Conservation (phyloP, 306 rosid species). For the Prunus dulcis region DNA sequence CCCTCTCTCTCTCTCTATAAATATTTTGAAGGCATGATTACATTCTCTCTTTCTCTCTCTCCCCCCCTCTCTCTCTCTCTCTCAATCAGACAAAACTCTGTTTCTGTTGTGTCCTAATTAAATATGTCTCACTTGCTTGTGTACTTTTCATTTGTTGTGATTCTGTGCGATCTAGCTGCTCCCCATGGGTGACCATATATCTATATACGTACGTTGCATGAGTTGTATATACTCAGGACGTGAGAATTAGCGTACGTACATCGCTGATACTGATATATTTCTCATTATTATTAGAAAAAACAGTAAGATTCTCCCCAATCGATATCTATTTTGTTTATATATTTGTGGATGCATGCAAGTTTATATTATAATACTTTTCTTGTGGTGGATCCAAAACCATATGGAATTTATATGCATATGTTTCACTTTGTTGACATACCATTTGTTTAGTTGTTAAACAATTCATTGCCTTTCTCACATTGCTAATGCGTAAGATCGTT, state of each 20-base stretch:
- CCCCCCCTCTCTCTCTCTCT: constrained; percentile 10
- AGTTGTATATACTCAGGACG: background rate
- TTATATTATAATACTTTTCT: constrained; percentile 16
- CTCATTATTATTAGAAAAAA: background rate
- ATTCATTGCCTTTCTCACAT: background rate
- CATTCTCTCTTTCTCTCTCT: constrained; percentile 11
- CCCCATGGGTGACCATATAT: constrained; percentile 49
- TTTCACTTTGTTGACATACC: background rate
- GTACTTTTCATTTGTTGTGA: constrained; percentile 39
- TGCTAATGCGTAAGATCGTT: constrained; percentile 9
- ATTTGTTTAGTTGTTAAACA: background rate
- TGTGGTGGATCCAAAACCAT: constrained; percentile 22
- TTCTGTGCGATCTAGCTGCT: constrained; percentile 53
- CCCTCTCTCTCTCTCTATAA: background rate
- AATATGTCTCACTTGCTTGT: constrained; percentile 38
- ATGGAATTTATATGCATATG: background rate
- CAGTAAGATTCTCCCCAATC: constrained; percentile 5
- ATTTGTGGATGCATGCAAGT: constrained; percentile 13
- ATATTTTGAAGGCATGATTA: constrained; percentile 24
- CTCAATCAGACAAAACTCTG: constrained; percentile 52
- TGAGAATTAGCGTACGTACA: background rate
- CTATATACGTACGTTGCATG: constrained; percentile 31
- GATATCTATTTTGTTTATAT: background rate
- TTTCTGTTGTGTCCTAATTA: constrained; percentile 48
- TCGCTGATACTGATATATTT: background rate